phyloP scores from a whole-genome alignment of 495 filamentous ascomycete genomes.

The Terfezia boudieri region DNA sequence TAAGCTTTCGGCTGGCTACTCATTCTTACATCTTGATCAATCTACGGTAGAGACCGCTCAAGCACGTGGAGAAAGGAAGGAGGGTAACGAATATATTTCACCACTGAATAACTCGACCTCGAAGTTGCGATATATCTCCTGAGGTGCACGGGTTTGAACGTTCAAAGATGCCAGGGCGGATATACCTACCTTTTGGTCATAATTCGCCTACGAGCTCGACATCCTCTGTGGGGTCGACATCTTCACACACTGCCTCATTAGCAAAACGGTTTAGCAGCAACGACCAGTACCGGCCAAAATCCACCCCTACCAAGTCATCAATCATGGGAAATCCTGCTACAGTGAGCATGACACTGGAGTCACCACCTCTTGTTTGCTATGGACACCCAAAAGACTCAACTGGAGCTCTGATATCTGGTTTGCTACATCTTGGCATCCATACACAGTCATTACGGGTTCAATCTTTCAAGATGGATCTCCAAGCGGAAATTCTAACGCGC shows the following conservation, averaged over 20 bases:
- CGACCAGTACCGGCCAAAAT: neutral
- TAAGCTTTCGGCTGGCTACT: too few species aligned
- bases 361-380: slow-evolving; percentile 70
- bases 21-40: too few species aligned
- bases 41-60: too few species aligned
- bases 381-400: slow-evolving; percentile 50
- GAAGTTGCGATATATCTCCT: too few species aligned
- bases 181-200: neutral
- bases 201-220: neutral
- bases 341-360: slow-evolving; percentile 48
- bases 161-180: neutral
- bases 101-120: too few species aligned
- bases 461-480: slow-evolving; percentile 43
- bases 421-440: slow-evolving; percentile 47
- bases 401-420: slow-evolving; percentile 73
- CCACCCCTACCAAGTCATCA: neutral
- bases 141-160: too few species aligned
- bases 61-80: too few species aligned
- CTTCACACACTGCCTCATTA: neutral
- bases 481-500: slow-evolving; percentile 45
- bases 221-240: neutral
- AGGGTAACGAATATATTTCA: too few species aligned
- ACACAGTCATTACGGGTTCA: slow-evolving; percentile 43
- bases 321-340: neutral
- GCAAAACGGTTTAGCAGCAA: neutral